Evolutionary conservation across 306 rosid species (phyloP).

Genomic region (Citrullus mucosospermus): DNA sequence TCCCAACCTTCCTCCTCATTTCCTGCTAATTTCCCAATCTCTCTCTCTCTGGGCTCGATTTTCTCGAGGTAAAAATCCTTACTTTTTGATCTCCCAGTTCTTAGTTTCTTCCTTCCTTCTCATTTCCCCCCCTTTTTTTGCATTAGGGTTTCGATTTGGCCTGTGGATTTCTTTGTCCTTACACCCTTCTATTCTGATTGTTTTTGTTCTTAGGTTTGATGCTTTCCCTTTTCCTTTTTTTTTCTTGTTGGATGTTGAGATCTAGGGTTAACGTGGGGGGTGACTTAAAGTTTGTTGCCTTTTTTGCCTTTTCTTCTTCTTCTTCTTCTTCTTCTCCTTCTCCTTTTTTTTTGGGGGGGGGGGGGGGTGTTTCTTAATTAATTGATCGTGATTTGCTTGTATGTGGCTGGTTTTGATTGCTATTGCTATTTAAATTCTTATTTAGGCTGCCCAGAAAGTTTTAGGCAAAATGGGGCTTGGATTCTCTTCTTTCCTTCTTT

Average conservation of each 20-base stretch:
- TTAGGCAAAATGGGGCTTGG: too few species aligned
- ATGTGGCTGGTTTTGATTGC: neutral
- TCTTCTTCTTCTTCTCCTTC: too few species aligned
- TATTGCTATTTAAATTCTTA: neutral
- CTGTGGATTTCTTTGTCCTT: neutral
- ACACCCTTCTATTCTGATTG: neutral
- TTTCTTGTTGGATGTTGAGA: neutral
- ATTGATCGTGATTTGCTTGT: neutral
- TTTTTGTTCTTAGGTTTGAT: neutral
- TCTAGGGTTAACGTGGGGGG: conserved; percentile 7
- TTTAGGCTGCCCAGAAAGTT: neutral
- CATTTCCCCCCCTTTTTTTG: neutral
- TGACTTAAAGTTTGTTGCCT: neutral
- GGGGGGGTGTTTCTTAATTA: neutral
- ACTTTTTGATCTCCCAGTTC: neutral
- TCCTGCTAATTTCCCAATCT: neutral
- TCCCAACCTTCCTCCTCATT: neutral
- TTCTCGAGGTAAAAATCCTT: neutral
- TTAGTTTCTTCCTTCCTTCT: neutral
- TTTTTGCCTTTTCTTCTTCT: neutral
- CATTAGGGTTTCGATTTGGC: neutral
- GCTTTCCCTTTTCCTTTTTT: neutral
- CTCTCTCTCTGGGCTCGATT: neutral
- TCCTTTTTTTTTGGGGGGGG: neutral
- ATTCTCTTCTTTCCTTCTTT: neutral